Conservation (phyloP, 768 basidiomycete genomes). For the Boletellus sp. region DNA sequence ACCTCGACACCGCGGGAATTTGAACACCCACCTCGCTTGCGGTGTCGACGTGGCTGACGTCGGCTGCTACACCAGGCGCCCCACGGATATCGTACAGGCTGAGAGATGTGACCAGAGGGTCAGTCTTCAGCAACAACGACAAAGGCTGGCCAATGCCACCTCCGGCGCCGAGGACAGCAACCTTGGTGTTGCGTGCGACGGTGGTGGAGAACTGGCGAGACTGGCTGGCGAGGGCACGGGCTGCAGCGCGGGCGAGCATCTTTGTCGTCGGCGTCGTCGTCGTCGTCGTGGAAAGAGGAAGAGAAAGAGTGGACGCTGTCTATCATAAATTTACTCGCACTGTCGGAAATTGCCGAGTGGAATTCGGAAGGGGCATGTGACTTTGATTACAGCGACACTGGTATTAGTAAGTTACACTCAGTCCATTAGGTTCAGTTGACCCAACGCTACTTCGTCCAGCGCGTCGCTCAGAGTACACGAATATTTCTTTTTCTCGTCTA, state of each 20-base stretch:
- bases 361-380: too few species aligned
- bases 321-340: slow-evolving; percentile 8
- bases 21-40: slow-evolving; percentile 65
- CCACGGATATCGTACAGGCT: slow-evolving; percentile 46
- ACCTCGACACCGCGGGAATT: background rate
- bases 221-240: slow-evolving; percentile 52
- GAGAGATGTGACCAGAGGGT: slow-evolving; percentile 84
- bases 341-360: slow-evolving; percentile 14
- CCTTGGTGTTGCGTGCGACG: slow-evolving; percentile 71
- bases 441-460: background rate
- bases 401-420: too few species aligned
- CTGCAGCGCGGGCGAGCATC: slow-evolving; percentile 68
- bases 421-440: background rate
- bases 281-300: slow-evolving; percentile 14
- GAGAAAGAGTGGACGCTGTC: background rate
- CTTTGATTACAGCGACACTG: too few species aligned
- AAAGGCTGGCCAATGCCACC: slow-evolving; percentile 99
- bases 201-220: slow-evolving; percentile 76
- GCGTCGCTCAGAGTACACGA: background rate
- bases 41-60: slow-evolving; percentile 93
- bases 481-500: background rate
- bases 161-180: slow-evolving; percentile 95
- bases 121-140: slow-evolving; percentile 81
- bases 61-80: slow-evolving; percentile 83
- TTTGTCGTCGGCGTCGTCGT: slow-evolving; percentile 27